Conservation (phyloP, 2,329 filamentous ascomycete species). For the Apiospora aurea region DNA sequence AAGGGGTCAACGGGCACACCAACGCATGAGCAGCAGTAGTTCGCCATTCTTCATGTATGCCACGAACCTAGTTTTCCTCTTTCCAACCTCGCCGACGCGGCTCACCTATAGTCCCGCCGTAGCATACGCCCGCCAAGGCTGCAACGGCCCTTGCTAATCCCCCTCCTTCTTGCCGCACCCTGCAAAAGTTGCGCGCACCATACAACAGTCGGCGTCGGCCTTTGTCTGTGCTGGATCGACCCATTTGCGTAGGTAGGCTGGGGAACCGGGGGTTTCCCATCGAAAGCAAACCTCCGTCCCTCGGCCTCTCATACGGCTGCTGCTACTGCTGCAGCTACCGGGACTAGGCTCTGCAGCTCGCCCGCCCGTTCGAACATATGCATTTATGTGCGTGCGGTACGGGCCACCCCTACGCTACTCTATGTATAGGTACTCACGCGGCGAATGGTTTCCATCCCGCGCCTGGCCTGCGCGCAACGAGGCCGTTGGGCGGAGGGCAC, state of each 20-base stretch:
- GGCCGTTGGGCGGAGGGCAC: background rate
- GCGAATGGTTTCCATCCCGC: constrained; percentile 1
- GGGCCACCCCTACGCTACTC: background rate
- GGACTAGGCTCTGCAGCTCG: background rate
- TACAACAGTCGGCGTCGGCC: background rate
- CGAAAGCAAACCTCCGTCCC: background rate
- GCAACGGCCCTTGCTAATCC: constrained; percentile 12
- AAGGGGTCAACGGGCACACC: background rate
- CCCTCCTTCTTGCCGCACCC: background rate
- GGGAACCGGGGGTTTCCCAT: background rate
- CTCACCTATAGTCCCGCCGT: background rate
- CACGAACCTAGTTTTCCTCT: background rate
- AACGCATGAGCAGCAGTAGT: constrained; percentile 12
- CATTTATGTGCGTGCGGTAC: background rate
- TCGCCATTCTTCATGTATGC: constrained; percentile 17
- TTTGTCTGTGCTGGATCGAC: constrained; percentile 1
- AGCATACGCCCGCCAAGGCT: constrained; percentile 9
- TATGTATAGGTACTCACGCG: background rate
- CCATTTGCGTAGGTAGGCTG: background rate
- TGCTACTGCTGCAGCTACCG: constrained; percentile 13
- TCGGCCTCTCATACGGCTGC: background rate
- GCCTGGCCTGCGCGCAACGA: background rate
- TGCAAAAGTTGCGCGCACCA: background rate
- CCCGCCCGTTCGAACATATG: constrained; percentile 1
- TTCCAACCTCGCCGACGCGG: background rate